A percentile compares a stretch with the other conserved stretches of the same genome.
These are phyloP conservation scores for Coniella lustricola DNA, from an alignment of 2,329 filamentous ascomycete genomes.

Conservation along the genomic window DNA sequence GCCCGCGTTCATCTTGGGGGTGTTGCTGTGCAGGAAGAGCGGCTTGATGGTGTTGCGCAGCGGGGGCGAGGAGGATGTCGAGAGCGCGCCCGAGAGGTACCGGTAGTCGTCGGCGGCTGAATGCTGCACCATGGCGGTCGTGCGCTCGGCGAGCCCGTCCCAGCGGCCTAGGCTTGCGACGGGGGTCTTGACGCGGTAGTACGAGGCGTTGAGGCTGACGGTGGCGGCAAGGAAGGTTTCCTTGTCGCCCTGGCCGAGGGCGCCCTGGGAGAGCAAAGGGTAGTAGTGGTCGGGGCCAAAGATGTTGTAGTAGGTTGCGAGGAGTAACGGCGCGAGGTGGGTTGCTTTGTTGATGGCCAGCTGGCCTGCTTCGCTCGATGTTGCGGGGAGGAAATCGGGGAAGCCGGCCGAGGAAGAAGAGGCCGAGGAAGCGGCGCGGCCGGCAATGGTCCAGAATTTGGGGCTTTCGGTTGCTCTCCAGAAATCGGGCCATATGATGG, in stretches of 20 bases:
- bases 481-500: conserved; percentile 53
- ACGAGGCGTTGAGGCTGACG: conserved; percentile 31
- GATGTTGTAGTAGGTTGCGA: conserved; percentile 49
- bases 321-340: conserved; percentile 38
- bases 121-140: conserved; percentile 25
- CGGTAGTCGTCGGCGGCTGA: conserved; percentile 25
- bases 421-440: conserved; percentile 22
- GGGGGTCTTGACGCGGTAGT: conserved; percentile 31
- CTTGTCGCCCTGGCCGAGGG: conserved; percentile 38
- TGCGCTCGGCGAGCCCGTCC: conserved; percentile 22
- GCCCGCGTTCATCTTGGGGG: conserved; percentile 29
- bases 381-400: conserved; percentile 22
- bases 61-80: not conserved
- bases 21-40: conserved; percentile 31
- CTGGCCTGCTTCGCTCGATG: conserved; percentile 36
- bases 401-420: too few relatives aligned
- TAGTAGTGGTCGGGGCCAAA: conserved; percentile 46
- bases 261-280: conserved; percentile 37
- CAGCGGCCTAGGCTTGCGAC: conserved; percentile 27
- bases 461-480: conserved; percentile 37
- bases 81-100: not conserved
- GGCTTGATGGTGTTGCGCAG: conserved; percentile 17
- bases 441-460: conserved; percentile 37
- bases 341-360: conserved; percentile 40
- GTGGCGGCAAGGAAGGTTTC: conserved; percentile 41